phyloP scores from a whole-genome alignment of 2,329 filamentous ascomycete genomes.

The Talaromyces sp. region DNA sequence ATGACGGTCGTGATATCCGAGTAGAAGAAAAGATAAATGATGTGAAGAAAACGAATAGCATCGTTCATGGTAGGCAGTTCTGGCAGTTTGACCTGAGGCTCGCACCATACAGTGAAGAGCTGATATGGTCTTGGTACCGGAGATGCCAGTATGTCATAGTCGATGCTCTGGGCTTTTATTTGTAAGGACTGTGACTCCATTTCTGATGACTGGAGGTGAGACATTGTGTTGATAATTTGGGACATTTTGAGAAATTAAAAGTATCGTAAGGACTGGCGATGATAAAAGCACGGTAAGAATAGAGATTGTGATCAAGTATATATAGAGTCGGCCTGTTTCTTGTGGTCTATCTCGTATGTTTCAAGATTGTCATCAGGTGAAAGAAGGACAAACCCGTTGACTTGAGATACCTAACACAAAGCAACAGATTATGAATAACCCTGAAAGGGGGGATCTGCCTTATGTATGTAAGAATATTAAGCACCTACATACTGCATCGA shows the following conservation, averaged over 20 bases:
- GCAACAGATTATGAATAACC: not conserved
- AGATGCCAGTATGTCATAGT: not conserved
- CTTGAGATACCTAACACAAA: not conserved
- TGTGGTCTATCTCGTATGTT: not conserved
- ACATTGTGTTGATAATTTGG: not conserved
- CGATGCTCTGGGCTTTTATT: not conserved
- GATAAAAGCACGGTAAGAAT: not conserved
- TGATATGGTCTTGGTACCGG: not conserved
- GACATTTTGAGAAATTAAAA: not conserved
- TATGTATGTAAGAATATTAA: not conserved
- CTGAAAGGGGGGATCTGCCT: not conserved
- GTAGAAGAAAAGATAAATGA: conserved; percentile 16
- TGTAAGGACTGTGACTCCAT: conserved; percentile 8
- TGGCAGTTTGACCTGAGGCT: not conserved
- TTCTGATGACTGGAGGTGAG: conserved; percentile 11
- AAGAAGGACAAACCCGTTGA: not conserved
- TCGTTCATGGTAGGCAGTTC: not conserved
- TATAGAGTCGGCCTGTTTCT: not conserved
- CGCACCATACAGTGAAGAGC: not conserved
- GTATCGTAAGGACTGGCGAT: no score
- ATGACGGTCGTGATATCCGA: conserved; percentile 18
- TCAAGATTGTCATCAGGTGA: not conserved
- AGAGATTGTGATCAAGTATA: not conserved
- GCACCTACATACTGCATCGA: not conserved
- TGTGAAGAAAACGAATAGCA: conserved; percentile 7